Conservation (phyloP, 139 green algal species). For the Deuterostichococcus epilithicus region DNA sequence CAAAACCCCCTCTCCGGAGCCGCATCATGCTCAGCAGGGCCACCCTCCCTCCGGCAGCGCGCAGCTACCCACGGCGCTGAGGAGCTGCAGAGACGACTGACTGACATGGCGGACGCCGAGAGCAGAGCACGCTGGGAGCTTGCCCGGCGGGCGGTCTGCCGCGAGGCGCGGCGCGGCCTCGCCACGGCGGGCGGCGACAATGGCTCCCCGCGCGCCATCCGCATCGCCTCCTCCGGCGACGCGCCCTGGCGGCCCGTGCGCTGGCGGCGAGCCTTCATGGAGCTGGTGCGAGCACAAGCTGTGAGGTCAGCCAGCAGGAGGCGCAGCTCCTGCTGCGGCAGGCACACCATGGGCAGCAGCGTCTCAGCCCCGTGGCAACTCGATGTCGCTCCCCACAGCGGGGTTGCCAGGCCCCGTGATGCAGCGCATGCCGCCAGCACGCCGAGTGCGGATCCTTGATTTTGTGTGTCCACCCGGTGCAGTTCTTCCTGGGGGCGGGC, state of each 20-base stretch:
- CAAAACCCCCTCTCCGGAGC: no score
- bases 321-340: no score
- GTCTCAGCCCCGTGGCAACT: no score
- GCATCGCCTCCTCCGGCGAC: neutral
- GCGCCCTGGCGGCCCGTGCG: neutral
- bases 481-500: slow-evolving; percentile 23
- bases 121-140: neutral
- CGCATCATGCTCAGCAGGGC: no score
- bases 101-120: neutral
- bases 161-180: neutral
- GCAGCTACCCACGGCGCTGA: no score
- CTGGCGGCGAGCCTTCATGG: neutral
- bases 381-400: no score
- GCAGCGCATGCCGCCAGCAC: neutral
- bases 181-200: neutral
- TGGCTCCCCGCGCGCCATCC: neutral
- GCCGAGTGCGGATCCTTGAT: neutral
- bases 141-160: neutral
- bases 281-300: neutral
- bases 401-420: no score
- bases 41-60: no score
- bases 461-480: neutral
- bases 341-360: no score
- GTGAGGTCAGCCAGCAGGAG: no score
- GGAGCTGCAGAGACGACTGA: no score